phyloP scores from a whole-genome alignment of 805 yeast genomes.

The Cyberlindnera mycetangii region DNA sequence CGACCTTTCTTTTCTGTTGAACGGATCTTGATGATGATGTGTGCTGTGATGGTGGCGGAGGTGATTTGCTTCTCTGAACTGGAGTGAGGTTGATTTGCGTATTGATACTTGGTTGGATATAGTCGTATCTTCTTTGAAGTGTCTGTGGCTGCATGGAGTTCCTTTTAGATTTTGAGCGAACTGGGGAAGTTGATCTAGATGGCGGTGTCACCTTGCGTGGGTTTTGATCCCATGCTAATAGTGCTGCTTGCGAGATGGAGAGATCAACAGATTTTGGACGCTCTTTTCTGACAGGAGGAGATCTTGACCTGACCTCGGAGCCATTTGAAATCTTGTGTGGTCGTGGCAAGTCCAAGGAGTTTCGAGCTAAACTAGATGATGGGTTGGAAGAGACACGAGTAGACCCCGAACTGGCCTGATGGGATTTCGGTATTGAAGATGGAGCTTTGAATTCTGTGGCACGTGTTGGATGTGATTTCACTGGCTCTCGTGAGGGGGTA shows the following conservation, averaged over 20 bases:
- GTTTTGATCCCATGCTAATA: constrained; percentile 27
- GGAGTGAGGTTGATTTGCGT: constrained; percentile 28
- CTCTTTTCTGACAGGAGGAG: constrained; percentile 13
- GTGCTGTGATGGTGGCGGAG: constrained; percentile 7
- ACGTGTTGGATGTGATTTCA: neutral
- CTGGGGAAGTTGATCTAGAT: constrained; percentile 16
- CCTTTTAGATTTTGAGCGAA: constrained; percentile 2
- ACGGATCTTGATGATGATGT: neutral
- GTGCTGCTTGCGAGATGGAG: constrained; percentile 26
- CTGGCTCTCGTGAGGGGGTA: neutral
- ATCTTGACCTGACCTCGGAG: constrained; percentile 7
- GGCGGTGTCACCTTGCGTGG: constrained; percentile 16
- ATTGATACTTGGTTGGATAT: constrained; percentile 26
- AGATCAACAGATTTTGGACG: constrained; percentile 28
- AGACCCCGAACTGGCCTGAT: neutral
- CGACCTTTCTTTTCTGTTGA: constrained; percentile 9
- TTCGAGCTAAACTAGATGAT: constrained; percentile 4
- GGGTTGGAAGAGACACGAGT: constrained; percentile 4
- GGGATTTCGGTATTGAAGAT: neutral
- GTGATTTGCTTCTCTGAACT: constrained; percentile 9
- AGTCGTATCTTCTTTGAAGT: constrained; percentile 21
- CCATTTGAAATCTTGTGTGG: constrained; percentile 7
- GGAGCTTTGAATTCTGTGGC: constrained; percentile 17
- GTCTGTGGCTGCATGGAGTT: constrained; percentile 1
- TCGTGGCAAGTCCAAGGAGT: constrained; percentile 20